A percentile compares a stretch with the other conserved stretches of the same genome.
phyloP scores from a whole-genome alignment of 2,329 filamentous ascomycete genomes.

The Paecilomyces sp. region DNA sequence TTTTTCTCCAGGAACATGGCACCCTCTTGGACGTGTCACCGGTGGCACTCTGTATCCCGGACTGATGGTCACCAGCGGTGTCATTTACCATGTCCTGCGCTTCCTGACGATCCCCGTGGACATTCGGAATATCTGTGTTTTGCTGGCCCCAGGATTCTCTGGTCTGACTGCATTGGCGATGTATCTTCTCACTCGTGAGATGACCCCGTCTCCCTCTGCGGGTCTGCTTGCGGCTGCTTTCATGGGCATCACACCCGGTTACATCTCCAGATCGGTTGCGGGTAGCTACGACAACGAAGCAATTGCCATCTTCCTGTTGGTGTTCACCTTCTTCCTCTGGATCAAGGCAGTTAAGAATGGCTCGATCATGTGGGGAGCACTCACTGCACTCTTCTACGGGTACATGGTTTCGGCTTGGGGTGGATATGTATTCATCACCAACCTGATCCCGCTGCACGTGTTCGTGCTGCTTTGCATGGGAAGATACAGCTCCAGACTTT shows the following conservation, averaged over 20 bases:
- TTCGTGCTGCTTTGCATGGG: slow-evolving; percentile 97
- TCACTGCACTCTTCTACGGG: slow-evolving; percentile 93
- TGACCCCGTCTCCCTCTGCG: slow-evolving; percentile 90
- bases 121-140: slow-evolving; percentile 96
- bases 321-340: slow-evolving; percentile 98
- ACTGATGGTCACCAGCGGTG: slow-evolving; percentile 97
- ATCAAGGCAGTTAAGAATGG: slow-evolving; percentile 97
- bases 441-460: slow-evolving; percentile 85
- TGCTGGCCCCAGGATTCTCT: slow-evolving; percentile 90
- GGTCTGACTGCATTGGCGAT: slow-evolving; percentile 87
- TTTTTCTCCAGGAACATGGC: slow-evolving; percentile 69
- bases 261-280: slow-evolving; percentile 95
- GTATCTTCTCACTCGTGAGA: slow-evolving; percentile 94
- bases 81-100: slow-evolving; percentile 89
- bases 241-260: slow-evolving; percentile 96
- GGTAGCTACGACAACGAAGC: slow-evolving; percentile 99
- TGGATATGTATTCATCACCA: slow-evolving; percentile 99
- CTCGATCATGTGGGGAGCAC: slow-evolving; percentile 91
- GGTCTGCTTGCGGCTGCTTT: slow-evolving; percentile 90
- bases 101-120: slow-evolving; percentile 87
- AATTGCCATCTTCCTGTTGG: slow-evolving; percentile 96
- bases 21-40: slow-evolving; percentile 94
- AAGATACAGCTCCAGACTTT: slow-evolving; percentile 84
- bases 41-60: slow-evolving; percentile 98
- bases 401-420: slow-evolving; percentile 99